phyloP scores from a whole-genome alignment of 1,139 yeast genomes.

The Blastobotrys aristatus region DNA sequence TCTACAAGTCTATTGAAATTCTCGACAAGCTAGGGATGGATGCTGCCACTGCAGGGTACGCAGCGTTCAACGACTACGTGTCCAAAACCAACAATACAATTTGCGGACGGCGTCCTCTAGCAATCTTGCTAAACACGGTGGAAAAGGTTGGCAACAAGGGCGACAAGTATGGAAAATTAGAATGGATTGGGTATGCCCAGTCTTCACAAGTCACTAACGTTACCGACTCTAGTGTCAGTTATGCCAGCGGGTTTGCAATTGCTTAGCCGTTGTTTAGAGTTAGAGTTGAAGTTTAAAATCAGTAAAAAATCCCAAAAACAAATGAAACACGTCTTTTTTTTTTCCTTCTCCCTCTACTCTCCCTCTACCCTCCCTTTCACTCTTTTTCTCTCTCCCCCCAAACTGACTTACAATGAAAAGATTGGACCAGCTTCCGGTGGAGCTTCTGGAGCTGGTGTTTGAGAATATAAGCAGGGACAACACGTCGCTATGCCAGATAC shows the following conservation, averaged over 20 bases:
- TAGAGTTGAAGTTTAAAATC: too few relatives aligned
- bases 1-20: slow-evolving; percentile 65
- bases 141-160: slow-evolving; percentile 17
- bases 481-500: neutral
- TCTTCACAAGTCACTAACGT: slow-evolving; percentile 51
- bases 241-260: slow-evolving; percentile 74
- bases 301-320: too few relatives aligned
- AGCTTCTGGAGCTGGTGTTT: slow-evolving; percentile 3
- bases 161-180: slow-evolving; percentile 36
- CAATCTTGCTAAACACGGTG: slow-evolving; percentile 52
- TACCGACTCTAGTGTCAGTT: slow-evolving; percentile 78
- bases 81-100: slow-evolving; percentile 75
- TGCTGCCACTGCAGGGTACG: slow-evolving; percentile 52
- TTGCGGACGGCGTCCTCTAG: slow-evolving; percentile 87
- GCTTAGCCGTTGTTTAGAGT: slow-evolving; percentile 16
- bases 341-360: too few relatives aligned
- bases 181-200: slow-evolving; percentile 83
- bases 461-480: neutral
- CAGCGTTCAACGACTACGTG: slow-evolving; percentile 64
- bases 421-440: slow-evolving; percentile 6
- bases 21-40: slow-evolving; percentile 69
- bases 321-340: too few relatives aligned
- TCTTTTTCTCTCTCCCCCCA: too few relatives aligned
- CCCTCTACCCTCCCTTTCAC: too few relatives aligned
- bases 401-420: too few relatives aligned